phyloP scores from a whole-genome alignment of 108 stramenopile genomes.

The Mediolabrus comicus region DNA sequence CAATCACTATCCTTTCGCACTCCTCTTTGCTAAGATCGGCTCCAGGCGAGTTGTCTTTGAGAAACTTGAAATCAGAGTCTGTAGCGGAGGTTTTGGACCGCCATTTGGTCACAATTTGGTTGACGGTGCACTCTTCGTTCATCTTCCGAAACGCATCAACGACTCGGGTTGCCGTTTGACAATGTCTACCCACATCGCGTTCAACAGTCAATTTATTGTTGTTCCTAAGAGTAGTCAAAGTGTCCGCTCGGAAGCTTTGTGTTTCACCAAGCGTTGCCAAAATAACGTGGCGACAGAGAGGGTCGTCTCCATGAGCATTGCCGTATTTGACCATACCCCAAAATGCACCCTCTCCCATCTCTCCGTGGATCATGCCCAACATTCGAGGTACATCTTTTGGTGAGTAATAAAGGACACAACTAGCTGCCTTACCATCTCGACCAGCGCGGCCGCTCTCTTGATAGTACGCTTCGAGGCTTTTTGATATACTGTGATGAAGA shows the following conservation, averaged over 20 bases:
- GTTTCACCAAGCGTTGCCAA: slow-evolving; percentile 74
- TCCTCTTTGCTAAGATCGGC: slow-evolving; percentile 72
- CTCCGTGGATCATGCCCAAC: slow-evolving; percentile 69
- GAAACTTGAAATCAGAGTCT: slow-evolving; percentile 22
- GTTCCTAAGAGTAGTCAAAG: slow-evolving; percentile 14
- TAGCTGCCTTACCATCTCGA: slow-evolving; percentile 83
- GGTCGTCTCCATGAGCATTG: slow-evolving; percentile 67
- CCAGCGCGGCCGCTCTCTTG: slow-evolving; percentile 97
- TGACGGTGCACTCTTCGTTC: slow-evolving; percentile 55
- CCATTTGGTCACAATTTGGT: slow-evolving; percentile 76
- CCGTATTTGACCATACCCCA: slow-evolving; percentile 80
- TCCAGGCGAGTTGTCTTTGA: slow-evolving; percentile 67
- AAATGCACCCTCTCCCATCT: slow-evolving; percentile 48
- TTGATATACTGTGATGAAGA: slow-evolving; percentile 81
- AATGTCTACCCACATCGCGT: slow-evolving; percentile 64
- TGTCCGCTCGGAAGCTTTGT: slow-evolving; percentile 20
- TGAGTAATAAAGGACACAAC: slow-evolving; percentile 86
- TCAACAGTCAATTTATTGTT: slow-evolving; percentile 30
- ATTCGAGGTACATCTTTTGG: slow-evolving; percentile 76
- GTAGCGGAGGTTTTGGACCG: slow-evolving; percentile 41
- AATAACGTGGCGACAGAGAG: slow-evolving; percentile 62
- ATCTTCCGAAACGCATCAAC: slow-evolving; percentile 37
- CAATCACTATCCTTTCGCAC: slow-evolving; percentile 57
- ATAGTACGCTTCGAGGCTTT: slow-evolving; percentile 92
- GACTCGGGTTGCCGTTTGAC: slow-evolving; percentile 54